Evolutionary conservation across 345 rosid genomes (phyloP).

Genomic region (Gossypium herbaceum): DNA sequence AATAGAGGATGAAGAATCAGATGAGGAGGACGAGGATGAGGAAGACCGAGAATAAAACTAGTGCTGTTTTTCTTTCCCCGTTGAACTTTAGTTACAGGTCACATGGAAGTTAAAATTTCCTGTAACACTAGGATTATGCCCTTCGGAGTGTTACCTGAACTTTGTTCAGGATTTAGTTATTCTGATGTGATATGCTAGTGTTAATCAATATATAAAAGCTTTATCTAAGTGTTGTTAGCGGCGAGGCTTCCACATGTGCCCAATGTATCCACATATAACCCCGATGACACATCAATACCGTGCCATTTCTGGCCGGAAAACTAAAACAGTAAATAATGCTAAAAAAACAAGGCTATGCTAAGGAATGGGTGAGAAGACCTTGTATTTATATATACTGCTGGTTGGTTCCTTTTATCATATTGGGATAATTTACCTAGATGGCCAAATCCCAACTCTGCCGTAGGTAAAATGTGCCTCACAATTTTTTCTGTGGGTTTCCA

Average conservation of each 20-base stretch:
- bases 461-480: background rate
- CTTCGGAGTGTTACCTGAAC: background rate
- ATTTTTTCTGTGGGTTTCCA: background rate
- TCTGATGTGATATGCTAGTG: background rate
- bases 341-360: too few relatives aligned
- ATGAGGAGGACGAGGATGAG: constrained; percentile 25
- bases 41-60: background rate
- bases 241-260: too few relatives aligned
- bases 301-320: too few relatives aligned
- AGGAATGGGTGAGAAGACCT: background rate
- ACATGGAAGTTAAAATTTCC: background rate
- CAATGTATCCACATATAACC: background rate
- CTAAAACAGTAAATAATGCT: too few relatives aligned
- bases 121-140: background rate
- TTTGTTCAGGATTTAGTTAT: background rate
- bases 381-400: too few relatives aligned
- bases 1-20: constrained; percentile 44
- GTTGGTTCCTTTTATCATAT: too few relatives aligned
- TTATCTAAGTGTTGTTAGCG: background rate
- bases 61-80: background rate
- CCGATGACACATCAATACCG: too few relatives aligned
- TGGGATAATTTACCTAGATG: too few relatives aligned
- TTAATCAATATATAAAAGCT: background rate
- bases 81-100: background rate
- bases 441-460: too few relatives aligned